Percentiles rank a stretch among this genome's conserved stretches.
phyloP scores from a whole-genome alignment of 176 grass and related monocot genomes.

The Triticum monococcum region DNA sequence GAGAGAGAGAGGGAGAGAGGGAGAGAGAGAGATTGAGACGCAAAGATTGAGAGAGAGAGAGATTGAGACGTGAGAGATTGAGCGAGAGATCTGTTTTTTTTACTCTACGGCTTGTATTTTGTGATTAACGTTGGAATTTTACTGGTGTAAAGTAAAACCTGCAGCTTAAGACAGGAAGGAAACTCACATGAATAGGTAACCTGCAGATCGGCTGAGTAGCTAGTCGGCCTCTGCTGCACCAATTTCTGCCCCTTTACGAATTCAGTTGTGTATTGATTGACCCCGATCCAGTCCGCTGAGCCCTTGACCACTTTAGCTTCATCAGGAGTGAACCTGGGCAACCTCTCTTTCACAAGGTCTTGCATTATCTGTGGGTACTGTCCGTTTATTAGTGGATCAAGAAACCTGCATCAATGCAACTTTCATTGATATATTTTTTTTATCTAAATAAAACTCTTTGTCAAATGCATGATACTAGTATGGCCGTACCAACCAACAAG shows the following conservation, averaged over 20 bases:
- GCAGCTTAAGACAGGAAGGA: no score
- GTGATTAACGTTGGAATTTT: no score
- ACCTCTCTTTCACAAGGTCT: conserved; percentile 55
- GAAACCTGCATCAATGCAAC: conserved; percentile 42
- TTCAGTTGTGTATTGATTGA: conserved; percentile 83
- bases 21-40: no score
- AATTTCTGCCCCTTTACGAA: conserved; percentile 56
- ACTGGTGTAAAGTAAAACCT: no score
- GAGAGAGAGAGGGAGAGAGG: no score
- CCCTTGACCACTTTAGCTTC: conserved; percentile 83
- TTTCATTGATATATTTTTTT: neutral
- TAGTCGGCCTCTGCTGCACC: conserved; percentile 31
- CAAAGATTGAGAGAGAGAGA: no score
- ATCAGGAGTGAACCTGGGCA: conserved; percentile 67
- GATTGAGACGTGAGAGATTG: no score
- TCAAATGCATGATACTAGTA: conserved; percentile 11
- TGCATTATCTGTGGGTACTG: conserved; percentile 68
- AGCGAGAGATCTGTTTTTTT: no score
- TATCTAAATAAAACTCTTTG: neutral
- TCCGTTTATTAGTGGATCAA: conserved; percentile 77
- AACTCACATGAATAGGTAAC: no score
- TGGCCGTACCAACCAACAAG: conserved; percentile 74
- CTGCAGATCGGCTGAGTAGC: conserved; percentile 62
- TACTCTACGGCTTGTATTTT: no score
- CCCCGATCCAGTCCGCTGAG: conserved; percentile 78